These are phyloP conservation scores for Wallacemonas sp. DNA, from an alignment of 208 protist species.

Conservation along the genomic window DNA sequence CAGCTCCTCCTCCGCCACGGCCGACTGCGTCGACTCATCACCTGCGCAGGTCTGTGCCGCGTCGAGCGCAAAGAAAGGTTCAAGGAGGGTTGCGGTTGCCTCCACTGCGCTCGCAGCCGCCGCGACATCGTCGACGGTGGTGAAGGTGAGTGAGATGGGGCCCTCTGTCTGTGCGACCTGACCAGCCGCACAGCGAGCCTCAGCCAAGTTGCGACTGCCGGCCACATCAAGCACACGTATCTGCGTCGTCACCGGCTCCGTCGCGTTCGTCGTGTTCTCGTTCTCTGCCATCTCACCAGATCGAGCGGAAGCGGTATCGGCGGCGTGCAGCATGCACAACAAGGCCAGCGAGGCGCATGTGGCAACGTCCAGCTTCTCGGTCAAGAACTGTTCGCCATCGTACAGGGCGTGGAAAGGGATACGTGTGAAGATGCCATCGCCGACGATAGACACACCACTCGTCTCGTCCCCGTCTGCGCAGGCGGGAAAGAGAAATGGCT, in stretches of 20 bases:
- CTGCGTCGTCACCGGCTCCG: not conserved
- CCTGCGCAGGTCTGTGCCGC: not conserved
- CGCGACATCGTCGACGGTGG: too few relatives aligned
- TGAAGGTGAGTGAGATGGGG: not conserved
- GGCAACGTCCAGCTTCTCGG: constrained; percentile 27
- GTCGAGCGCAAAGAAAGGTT: not conserved
- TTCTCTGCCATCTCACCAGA: too few relatives aligned
- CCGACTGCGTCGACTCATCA: not conserved
- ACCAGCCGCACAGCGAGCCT: not conserved
- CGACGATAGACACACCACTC: constrained; percentile 42
- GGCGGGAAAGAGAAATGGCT: constrained; percentile 9
- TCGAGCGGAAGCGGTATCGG: not conserved
- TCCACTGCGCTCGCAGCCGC: too few relatives aligned
- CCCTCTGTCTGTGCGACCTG: not conserved
- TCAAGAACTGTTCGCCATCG: constrained; percentile 34
- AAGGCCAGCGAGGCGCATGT: constrained; percentile 50
- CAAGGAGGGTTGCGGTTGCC: not conserved
- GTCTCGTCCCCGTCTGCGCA: not conserved
- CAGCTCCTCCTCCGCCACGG: not conserved
- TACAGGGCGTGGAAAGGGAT: constrained; percentile 59
- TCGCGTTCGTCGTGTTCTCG: too few relatives aligned
- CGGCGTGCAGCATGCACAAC: constrained; percentile 36
- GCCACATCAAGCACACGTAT: constrained; percentile 17
- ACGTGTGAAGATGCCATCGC: constrained; percentile 49
- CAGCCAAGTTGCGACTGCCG: not conserved